Conservation (phyloP, 768 basidiomycete genomes). For the Hemileccinum impolitum region DNA sequence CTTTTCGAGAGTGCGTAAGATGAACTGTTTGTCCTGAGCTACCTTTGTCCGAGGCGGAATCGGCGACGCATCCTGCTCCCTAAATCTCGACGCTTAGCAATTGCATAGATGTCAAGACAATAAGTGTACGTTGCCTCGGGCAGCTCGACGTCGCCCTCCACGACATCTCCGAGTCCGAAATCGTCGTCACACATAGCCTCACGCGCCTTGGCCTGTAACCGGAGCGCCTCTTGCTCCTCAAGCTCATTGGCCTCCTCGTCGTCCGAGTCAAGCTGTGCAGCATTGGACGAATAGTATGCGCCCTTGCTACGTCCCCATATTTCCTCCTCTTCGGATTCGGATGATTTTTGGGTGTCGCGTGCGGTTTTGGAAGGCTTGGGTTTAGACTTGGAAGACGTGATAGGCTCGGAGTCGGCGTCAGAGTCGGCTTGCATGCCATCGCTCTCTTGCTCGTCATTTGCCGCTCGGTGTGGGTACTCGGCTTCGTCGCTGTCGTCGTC, state of each 20-base stretch:
- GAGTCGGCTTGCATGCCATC: slow-evolving; percentile 25
- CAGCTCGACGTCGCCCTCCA: slow-evolving; percentile 34
- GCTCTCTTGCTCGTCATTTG: slow-evolving; percentile 8
- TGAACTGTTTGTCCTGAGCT: slow-evolving; percentile 54
- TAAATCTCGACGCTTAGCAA: slow-evolving; percentile 15
- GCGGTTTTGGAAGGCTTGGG: slow-evolving; percentile 6
- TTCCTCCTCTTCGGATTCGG: slow-evolving; percentile 40
- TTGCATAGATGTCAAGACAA: not conserved
- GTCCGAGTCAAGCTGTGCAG: slow-evolving; percentile 73
- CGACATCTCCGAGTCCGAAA: slow-evolving; percentile 72
- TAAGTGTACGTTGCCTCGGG: slow-evolving; percentile 29
- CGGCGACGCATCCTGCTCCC: slow-evolving; percentile 11
- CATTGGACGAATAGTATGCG: slow-evolving; percentile 86
- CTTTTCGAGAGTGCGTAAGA: slow-evolving; percentile 69
- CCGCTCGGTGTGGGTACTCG: slow-evolving; percentile 25
- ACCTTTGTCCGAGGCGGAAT: slow-evolving; percentile 19
- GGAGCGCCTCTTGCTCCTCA: slow-evolving; percentile 82
- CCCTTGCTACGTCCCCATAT: slow-evolving; percentile 80
- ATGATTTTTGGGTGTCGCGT: slow-evolving; percentile 14
- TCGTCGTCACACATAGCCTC: slow-evolving; percentile 74
- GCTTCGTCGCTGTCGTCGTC: slow-evolving; percentile 38
- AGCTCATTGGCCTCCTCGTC: slow-evolving; percentile 87
- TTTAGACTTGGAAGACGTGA: slow-evolving; percentile 12
- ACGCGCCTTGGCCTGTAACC: slow-evolving; percentile 72
- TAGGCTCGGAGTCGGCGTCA: not conserved